Conservation (phyloP, 1,284 basidiomycete species). For the Inonotus hispidus region DNA sequence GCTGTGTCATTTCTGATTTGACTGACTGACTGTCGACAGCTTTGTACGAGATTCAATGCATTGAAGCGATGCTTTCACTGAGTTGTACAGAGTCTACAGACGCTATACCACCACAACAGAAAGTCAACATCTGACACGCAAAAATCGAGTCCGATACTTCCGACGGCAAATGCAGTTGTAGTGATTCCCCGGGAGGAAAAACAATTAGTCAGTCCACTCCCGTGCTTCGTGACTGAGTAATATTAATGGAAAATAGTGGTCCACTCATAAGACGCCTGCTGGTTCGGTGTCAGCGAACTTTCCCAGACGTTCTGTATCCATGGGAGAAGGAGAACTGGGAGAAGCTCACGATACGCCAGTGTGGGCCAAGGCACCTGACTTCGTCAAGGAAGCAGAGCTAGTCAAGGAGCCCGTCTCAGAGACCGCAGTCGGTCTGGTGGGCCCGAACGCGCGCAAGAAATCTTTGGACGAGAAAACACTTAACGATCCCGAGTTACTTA, state of each 20-base stretch:
- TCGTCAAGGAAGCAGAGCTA: not conserved
- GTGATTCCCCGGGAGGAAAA: not conserved
- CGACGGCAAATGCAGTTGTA: not conserved
- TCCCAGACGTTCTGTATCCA: not conserved
- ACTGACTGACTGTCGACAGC: no score
- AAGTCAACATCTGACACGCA: not conserved
- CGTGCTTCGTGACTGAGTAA: no score
- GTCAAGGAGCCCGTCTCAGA: not conserved
- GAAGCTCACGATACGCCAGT: not conserved
- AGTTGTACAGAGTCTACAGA: no score
- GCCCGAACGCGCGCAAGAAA: not conserved
- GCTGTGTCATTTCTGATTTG: not conserved
- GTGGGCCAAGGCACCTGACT: not conserved
- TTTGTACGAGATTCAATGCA: no score
- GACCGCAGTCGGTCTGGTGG: not conserved
- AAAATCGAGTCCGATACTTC: not conserved
- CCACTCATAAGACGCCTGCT: not conserved
- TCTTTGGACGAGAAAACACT: constrained; percentile 15
- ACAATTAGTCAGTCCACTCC: not conserved
- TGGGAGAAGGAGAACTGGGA: no score
- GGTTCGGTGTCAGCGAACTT: not conserved
- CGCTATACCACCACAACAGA: no score
- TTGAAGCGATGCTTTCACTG: no score
- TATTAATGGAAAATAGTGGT: no score
- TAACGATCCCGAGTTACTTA: constrained; percentile 13